These are phyloP conservation scores for Tagetes patula DNA, from an alignment of 129 eudicot genomes.

Conservation along the genomic window DNA sequence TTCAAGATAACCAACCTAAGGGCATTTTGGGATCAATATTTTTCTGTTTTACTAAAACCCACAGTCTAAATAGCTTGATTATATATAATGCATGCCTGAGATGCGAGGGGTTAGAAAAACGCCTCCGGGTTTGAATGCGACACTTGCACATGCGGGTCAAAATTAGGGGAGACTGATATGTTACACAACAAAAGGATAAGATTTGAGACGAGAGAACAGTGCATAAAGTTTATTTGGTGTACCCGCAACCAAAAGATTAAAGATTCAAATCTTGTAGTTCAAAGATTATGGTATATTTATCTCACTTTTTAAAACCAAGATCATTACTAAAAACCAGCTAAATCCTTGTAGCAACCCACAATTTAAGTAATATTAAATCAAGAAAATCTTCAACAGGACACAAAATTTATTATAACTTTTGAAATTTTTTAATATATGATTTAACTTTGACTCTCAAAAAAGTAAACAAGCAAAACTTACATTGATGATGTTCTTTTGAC, in stretches of 20 bases:
- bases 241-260: too few species aligned
- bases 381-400: not conserved
- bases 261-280: too few species aligned
- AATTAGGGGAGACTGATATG: too few species aligned
- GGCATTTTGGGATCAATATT: constrained; percentile 15
- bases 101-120: too few species aligned
- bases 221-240: not conserved
- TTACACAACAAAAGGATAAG: too few species aligned
- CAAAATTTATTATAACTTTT: not conserved
- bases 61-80: not conserved
- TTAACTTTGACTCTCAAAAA: not conserved
- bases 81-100: too few species aligned
- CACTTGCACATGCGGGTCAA: too few species aligned
- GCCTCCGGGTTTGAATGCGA: too few species aligned
- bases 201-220: too few species aligned
- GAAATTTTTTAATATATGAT: too few species aligned
- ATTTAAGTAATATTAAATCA: not conserved
- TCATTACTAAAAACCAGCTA: constrained; percentile 1
- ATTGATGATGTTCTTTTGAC: constrained; percentile 72
- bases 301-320: not conserved
- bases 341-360: not conserved
- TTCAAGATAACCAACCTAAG: constrained; percentile 19
- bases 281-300: too few species aligned
- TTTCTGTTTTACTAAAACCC: not conserved
- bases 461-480: constrained; percentile 39